Percentiles rank a stretch among this genome's conserved stretches.
phyloP scores from a whole-genome alignment of 371 early-diverging fungal species.

The Rhizomucor miehei region DNA sequence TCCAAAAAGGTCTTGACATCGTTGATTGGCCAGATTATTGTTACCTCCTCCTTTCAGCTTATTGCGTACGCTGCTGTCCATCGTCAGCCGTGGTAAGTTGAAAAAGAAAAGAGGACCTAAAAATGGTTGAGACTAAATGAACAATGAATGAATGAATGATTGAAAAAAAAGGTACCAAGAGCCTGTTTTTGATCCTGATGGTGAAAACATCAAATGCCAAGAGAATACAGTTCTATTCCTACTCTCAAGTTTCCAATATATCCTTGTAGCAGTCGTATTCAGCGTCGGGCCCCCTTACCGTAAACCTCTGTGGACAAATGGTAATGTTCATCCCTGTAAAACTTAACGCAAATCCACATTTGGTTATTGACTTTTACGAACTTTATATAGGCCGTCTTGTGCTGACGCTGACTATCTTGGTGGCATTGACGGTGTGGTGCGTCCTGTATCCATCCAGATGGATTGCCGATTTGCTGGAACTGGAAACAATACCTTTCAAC shows the following conservation, averaged over 20 bases:
- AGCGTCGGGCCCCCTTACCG: slow-evolving; percentile 95
- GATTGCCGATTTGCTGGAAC: slow-evolving; percentile 49
- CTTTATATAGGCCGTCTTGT: slow-evolving; percentile 50
- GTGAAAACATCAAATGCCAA: slow-evolving; percentile 66
- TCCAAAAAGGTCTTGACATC: slow-evolving; percentile 88
- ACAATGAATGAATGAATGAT: not conserved
- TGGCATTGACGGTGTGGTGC: slow-evolving; percentile 50
- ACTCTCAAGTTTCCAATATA: slow-evolving; percentile 89
- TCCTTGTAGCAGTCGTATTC: slow-evolving; percentile 85
- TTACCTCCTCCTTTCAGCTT: slow-evolving; percentile 79
- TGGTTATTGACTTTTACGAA: not conserved
- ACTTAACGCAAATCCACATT: no score
- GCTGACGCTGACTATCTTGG: slow-evolving; percentile 42
- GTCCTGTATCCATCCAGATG: slow-evolving; percentile 45
- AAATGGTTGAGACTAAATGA: no score
- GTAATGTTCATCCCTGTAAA: slow-evolving; percentile 26
- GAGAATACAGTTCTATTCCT: slow-evolving; percentile 93
- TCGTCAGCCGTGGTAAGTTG: slow-evolving; percentile 70
- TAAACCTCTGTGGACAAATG: slow-evolving; percentile 75
- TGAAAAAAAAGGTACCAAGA: slow-evolving; percentile 39
- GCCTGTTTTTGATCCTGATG: slow-evolving; percentile 63
- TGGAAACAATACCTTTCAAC: slow-evolving; percentile 48
- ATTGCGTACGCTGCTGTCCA: slow-evolving; percentile 67
- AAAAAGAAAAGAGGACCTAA: not conserved
- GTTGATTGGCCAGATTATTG: slow-evolving; percentile 82